Conservation (phyloP, 2,329 filamentous ascomycete species). For the Fusarium sp. region DNA sequence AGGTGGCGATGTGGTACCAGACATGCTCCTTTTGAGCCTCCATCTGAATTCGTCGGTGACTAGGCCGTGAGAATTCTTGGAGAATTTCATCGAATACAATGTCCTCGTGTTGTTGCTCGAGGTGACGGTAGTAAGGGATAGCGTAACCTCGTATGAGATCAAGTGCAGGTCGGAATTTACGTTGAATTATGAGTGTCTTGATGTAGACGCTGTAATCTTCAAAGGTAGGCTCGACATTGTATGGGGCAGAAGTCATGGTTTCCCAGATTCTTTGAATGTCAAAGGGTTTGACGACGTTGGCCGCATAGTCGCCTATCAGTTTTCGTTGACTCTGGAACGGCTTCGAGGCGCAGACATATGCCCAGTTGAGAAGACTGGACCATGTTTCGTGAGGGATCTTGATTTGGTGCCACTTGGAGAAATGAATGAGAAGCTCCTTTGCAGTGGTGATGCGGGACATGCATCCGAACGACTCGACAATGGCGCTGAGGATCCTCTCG, state of each 20-base stretch:
- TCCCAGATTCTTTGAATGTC: slow-evolving; percentile 67
- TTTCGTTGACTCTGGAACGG: slow-evolving; percentile 52
- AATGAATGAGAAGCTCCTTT: slow-evolving; percentile 68
- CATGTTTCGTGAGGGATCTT: slow-evolving; percentile 69
- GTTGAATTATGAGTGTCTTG: slow-evolving; percentile 51
- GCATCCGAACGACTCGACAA: slow-evolving; percentile 77
- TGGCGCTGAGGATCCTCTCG: slow-evolving; percentile 67
- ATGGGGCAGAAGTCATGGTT: slow-evolving; percentile 69
- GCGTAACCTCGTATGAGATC: slow-evolving; percentile 54
- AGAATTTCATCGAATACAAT: slow-evolving; percentile 51
- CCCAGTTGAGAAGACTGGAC: slow-evolving; percentile 75
- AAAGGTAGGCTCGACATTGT: slow-evolving; percentile 67
- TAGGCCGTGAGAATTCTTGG: slow-evolving; percentile 27
- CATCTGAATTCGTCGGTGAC: slow-evolving; percentile 43
- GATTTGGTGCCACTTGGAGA: slow-evolving; percentile 71
- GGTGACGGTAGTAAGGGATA: slow-evolving; percentile 52
- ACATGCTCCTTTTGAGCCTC: slow-evolving; percentile 49
- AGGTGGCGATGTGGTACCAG: slow-evolving; percentile 46
- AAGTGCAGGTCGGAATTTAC: slow-evolving; percentile 47
- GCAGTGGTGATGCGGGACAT: slow-evolving; percentile 72
- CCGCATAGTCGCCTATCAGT: slow-evolving; percentile 42
- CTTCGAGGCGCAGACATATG: slow-evolving; percentile 66
- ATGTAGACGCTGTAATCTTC: slow-evolving; percentile 63
- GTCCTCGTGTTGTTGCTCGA: slow-evolving; percentile 41
- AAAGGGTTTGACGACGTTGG: slow-evolving; percentile 51